Conservation (phyloP, 192 early-diverging fungal species). For the Geranomyces michiganensis region DNA sequence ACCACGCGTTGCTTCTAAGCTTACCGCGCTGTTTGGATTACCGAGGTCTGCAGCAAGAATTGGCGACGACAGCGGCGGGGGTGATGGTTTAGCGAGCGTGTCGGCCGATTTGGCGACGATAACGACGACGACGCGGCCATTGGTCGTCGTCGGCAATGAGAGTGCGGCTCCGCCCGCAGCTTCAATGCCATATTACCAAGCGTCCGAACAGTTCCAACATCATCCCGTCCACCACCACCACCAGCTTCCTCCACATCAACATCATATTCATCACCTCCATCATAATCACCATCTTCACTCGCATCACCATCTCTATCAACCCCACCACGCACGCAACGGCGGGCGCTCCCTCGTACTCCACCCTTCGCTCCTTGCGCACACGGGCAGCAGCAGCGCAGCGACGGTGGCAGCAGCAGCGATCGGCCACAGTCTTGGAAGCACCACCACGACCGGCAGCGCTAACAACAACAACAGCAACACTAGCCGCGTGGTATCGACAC, state of each 20-base stretch:
- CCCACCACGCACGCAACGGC: not conserved
- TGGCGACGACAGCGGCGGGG: not conserved
- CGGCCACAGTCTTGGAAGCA: not conserved
- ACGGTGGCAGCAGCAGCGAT: not conserved
- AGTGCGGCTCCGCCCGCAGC: not conserved
- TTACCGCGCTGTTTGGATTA: too few species aligned
- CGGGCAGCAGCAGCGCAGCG: not conserved
- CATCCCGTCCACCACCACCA: not conserved
- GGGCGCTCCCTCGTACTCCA: not conserved
- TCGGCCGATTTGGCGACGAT: too few species aligned
- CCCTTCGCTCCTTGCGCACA: conserved; percentile 12
- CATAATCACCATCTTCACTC: not conserved
- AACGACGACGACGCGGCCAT: too few species aligned
- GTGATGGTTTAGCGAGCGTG: too few species aligned
- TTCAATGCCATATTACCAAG: not conserved
- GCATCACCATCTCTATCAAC: not conserved
- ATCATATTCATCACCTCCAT: not conserved
- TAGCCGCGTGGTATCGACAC: not conserved
- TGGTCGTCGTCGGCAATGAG: too few species aligned
- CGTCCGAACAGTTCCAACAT: not conserved
- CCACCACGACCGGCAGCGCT: not conserved
- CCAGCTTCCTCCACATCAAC: conserved; percentile 8
- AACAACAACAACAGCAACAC: not conserved
- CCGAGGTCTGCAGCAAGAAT: too few species aligned
- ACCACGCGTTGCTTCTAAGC: too few species aligned